Evolutionary conservation across 805 yeast genomes (phyloP).

Genomic region (Saccharomycodes ludwigii): DNA sequence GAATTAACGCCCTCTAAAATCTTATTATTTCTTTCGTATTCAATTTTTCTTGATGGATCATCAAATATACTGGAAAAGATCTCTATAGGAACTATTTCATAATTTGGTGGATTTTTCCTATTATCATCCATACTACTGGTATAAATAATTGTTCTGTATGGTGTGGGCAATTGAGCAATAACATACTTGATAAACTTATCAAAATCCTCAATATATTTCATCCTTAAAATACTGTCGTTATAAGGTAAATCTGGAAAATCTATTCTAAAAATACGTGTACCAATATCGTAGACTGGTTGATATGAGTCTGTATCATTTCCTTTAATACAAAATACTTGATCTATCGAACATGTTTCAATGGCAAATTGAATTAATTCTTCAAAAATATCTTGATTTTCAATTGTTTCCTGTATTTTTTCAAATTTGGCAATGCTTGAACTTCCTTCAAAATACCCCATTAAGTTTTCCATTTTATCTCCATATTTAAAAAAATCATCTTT

Average conservation of each 20-base stretch:
- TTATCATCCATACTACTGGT: no score
- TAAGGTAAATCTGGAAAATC: conserved; percentile 43
- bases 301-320: conserved; percentile 31
- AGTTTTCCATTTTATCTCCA: conserved; percentile 30
- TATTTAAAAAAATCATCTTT: conserved; percentile 34
- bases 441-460: conserved; percentile 38
- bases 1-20: conserved; percentile 19
- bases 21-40: conserved; percentile 43
- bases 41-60: conserved; percentile 36
- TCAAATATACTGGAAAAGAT: conserved; percentile 46
- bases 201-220: conserved; percentile 24
- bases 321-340: conserved; percentile 11
- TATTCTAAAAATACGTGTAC: conserved; percentile 48
- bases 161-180: conserved; percentile 59
- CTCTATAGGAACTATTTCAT: conserved; percentile 19
- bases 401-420: conserved; percentile 32
- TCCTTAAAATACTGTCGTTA: conserved; percentile 21
- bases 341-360: conserved; percentile 15
- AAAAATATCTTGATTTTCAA: conserved; percentile 8
- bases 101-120: no score
- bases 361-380: conserved; percentile 12
- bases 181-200: conserved; percentile 41
- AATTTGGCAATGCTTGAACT: conserved; percentile 52
- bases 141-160: conserved; percentile 48
- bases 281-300: conserved; percentile 48